Evolutionary conservation across 306 rosid genomes (phyloP), one percentile per base, ranked within the genome.

Genomic region (Corylus avellana): DNA sequence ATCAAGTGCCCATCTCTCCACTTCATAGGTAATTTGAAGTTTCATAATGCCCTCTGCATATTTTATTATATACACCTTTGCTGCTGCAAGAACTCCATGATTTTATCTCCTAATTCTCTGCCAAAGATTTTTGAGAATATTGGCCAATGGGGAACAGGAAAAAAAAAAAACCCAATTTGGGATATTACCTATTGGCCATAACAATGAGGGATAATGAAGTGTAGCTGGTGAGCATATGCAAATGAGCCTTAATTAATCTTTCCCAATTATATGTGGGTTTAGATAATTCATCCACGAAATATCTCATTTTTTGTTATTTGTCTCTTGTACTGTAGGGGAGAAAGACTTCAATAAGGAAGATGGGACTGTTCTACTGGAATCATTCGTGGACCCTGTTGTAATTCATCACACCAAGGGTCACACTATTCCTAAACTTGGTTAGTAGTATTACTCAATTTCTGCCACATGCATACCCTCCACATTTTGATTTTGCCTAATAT

Each of bases 321-420:
- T 75, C n/a, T 70, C 55, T 54, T 84, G 80, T 39, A 57, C 16
- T 73, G 74, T 56, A 89, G 90, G 92, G 27, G 92, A 89, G 39
- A 74, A 2, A 2, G 92, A 89, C 79, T 78, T 73, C 85, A 0
- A 75, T 81, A 86, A 80, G 78, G 55, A 61, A 73, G 92, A 85
- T 59, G 87, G 87, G 77, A 78, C 39, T 73, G 77, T 69, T 54
- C 76, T 89, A 29, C 44, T 80, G 72, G 84, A 82, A 37, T 79
- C 81, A 44, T 89, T 89, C 51, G 66, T 57, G 72, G 72, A 86
- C 12, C 92, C 92, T 63, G 70, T 56, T 78, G 90, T 86, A 18
- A 82, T 89, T 78, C 79, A 82, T 67, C 92, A 89, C 44, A 85
- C 90, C 7, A 57, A 51, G 61, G 90, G 92, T 7, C 92, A 89